Conservation (phyloP, 2,329 filamentous ascomycete species). For the Pseudocercospora vitis region DNA sequence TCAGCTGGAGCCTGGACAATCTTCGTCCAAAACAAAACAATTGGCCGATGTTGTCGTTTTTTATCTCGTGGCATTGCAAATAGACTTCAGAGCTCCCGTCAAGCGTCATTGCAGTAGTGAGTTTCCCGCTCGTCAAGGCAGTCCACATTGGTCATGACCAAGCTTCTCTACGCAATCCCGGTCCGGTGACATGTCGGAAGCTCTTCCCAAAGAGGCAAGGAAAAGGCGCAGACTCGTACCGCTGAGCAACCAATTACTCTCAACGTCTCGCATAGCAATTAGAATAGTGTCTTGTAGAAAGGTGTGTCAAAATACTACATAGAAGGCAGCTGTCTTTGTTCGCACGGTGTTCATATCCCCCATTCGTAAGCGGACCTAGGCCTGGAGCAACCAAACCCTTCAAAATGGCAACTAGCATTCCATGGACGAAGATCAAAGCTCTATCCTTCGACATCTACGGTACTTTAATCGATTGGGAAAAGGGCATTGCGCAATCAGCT, state of each 20-base stretch:
- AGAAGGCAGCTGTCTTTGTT: background rate
- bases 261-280: background rate
- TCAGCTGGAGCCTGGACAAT: background rate
- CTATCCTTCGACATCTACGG: slow-evolving; percentile 79
- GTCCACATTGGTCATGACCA: background rate
- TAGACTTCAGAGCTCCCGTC: too few species aligned
- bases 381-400: background rate
- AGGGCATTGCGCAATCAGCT: slow-evolving; percentile 60
- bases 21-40: background rate
- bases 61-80: too few species aligned
- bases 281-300: background rate
- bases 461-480: slow-evolving; percentile 76
- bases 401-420: slow-evolving; percentile 30
- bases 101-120: too few species aligned
- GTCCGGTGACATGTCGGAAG: background rate
- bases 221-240: background rate
- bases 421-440: slow-evolving; percentile 40
- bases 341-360: background rate
- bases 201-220: background rate
- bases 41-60: too few species aligned
- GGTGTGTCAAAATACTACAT: background rate
- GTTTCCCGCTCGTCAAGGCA: too few species aligned
- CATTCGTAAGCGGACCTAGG: background rate
- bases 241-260: background rate
- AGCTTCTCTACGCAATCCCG: background rate